Conservation (phyloP, 164 flowering plant genomes). For the Paratinospora sagittata region DNA sequence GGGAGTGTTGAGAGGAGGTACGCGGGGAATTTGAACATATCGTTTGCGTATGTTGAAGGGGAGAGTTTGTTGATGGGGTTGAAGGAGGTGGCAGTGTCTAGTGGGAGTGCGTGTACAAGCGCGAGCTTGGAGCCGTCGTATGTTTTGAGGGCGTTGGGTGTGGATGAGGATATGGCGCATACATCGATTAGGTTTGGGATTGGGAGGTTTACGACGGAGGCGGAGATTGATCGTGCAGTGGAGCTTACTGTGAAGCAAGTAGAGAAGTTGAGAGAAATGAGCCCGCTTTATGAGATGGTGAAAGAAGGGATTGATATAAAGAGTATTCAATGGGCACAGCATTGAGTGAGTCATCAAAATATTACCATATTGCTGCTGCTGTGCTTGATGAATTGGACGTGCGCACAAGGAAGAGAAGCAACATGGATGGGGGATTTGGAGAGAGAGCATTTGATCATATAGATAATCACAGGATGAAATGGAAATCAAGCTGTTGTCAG, state of each 20-base stretch:
- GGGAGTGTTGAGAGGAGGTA: constrained; percentile 81
- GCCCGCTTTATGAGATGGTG: constrained; percentile 98
- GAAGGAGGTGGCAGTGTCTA: constrained; percentile 95
- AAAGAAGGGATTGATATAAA: constrained; percentile 91
- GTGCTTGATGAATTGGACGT: not conserved
- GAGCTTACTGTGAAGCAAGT: constrained; percentile 88
- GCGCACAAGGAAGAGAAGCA: not conserved
- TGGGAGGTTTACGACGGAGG: constrained; percentile 95
- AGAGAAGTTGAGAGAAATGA: constrained; percentile 91
- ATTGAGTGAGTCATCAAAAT: constrained; percentile 31
- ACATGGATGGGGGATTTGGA: not conserved
- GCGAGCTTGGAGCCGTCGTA: constrained; percentile 96
- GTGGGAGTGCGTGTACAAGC: constrained; percentile 96
- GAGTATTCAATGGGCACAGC: constrained; percentile 90
- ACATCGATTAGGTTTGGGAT: constrained; percentile 95
- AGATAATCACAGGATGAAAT: not conserved
- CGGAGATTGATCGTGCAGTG: constrained; percentile 78
- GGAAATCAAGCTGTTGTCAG: not conserved
- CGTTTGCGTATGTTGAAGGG: constrained; percentile 93
- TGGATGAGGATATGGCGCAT: constrained; percentile 98
- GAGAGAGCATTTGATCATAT: not conserved
- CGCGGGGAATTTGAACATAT: constrained; percentile 80
- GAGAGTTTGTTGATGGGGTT: constrained; percentile 95
- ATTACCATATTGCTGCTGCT: not conserved
- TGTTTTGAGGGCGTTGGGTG: constrained; percentile 92